Evolutionary conservation across 208 protist species (phyloP), one percentile per base, ranked within the genome.

Genomic region (Angomonas ambiguus): DNA sequence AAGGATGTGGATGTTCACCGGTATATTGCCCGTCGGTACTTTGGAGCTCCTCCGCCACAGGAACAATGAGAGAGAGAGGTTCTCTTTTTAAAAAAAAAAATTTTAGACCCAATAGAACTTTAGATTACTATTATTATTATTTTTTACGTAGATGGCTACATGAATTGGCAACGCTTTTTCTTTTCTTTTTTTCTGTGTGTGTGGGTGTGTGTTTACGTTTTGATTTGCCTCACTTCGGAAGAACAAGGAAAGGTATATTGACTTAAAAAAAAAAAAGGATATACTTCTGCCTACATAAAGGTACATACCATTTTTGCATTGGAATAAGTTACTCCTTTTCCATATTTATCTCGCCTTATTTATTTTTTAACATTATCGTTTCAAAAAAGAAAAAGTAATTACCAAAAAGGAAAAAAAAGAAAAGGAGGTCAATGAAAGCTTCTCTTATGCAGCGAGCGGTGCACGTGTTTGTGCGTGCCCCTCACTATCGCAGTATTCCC

Each of bases 401-500:
- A 20, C 32, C 20, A 38, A 5, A 5, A 42, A 57, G 42, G 5
- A 10, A 69, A 62, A 58, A 53, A 69, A 24, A 58, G 2, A 58
- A 58, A 2, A 30, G 34, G 4, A 31, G 34, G 20, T 20, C n/a
- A 51, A 83, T 83, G 79, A 66, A 51, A 28, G 11, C 25, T 0
- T 80, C 69, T 3, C 11, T 25, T 4, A 22, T 42, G 27, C 24
- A 49, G 25, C 65, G 64, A 28, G 80, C 82, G 0, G 67, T 96
- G 41, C 88, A 96, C 65, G 91, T 88, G 51, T 96, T 95, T 78
- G 84, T 95, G 74, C 86, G 91, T 2, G 80, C 86, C 24, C 91
- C 91, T 3, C 79, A 93, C 61, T 91, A 91, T 62, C 83, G 84
- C 51, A 87, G 74, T 49, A 77, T 96, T 53, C 91, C 91, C 11